Evolutionary conservation across 2,329 filamentous ascomycete genomes (phyloP).

Genomic region (Amphichorda felina): DNA sequence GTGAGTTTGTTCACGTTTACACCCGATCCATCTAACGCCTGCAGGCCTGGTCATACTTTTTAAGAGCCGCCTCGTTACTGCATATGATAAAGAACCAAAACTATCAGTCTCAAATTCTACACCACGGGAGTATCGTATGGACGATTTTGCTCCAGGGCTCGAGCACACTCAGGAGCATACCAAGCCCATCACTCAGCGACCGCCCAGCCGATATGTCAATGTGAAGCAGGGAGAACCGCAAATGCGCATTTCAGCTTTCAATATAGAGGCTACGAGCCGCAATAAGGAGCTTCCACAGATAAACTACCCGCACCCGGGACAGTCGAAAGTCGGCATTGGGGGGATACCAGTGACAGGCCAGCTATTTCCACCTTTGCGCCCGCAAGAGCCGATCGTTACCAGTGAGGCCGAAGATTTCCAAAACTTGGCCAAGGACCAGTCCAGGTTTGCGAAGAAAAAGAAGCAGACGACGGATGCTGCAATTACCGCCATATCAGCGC

Average conservation of each 20-base stretch:
- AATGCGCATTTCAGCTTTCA: not conserved
- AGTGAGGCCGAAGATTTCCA: not conserved
- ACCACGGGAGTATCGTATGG: not conserved
- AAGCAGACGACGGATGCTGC: too few species aligned
- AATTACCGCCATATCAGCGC: conserved; percentile 31
- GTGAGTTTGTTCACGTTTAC: not conserved
- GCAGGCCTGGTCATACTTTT: not conserved
- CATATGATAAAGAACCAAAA: not conserved
- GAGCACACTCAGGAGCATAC: too few species aligned
- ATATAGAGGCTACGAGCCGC: conserved; percentile 7
- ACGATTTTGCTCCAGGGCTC: not conserved
- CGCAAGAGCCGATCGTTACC: not conserved
- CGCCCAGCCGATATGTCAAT: conserved; percentile 35
- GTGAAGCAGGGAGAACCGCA: conserved; percentile 18
- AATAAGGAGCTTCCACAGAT: conserved; percentile 22
- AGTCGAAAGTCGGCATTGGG: conserved; percentile 21
- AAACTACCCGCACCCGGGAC: conserved; percentile 21
- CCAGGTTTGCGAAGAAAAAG: conserved; percentile 17
- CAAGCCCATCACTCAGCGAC: conserved; percentile 5
- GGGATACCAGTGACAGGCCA: conserved; percentile 26
- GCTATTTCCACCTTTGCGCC: conserved; percentile 23
- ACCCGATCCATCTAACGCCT: not conserved
- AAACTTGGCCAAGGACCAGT: not conserved
- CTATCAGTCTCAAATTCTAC: not conserved
- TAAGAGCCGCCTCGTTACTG: not conserved